phyloP scores from a whole-genome alignment of 1,284 basidiomycete species.

The Lentinus polychrous region DNA sequence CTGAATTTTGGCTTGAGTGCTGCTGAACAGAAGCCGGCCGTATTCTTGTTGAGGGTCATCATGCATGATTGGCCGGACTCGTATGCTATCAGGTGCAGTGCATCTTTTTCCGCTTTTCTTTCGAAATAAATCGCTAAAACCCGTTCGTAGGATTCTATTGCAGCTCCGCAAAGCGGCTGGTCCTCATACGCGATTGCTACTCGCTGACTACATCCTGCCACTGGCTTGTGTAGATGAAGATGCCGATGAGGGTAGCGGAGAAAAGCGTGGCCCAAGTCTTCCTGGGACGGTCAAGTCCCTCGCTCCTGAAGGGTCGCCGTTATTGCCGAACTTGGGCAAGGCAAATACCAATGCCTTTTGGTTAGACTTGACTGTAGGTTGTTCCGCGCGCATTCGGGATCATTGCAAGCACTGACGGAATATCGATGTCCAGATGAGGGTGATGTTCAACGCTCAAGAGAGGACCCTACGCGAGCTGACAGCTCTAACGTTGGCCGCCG shows the following conservation, averaged over 20 bases:
- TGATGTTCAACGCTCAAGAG: slow-evolving; percentile 63
- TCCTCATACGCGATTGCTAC: slow-evolving; percentile 48
- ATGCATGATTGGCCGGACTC: slow-evolving; percentile 72
- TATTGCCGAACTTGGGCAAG: slow-evolving; percentile 64
- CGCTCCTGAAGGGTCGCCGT: slow-evolving; percentile 40
- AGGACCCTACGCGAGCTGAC: slow-evolving; percentile 62
- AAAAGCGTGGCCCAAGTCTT: slow-evolving; percentile 15
- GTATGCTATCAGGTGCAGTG: slow-evolving; percentile 32
- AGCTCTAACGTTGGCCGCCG: slow-evolving; percentile 48
- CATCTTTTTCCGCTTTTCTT: neutral
- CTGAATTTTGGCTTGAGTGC: neutral
- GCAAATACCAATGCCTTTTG: slow-evolving; percentile 66
- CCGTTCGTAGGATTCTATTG: slow-evolving; percentile 25
- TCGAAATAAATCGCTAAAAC: neutral
- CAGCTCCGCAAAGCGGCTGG: slow-evolving; percentile 28
- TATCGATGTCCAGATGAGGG: slow-evolving; percentile 51
- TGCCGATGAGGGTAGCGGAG: slow-evolving; percentile 10
- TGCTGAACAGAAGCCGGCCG: slow-evolving; percentile 29
- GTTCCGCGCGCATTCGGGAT: neutral
- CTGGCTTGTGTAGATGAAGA: slow-evolving; percentile 54
- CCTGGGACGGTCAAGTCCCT: slow-evolving; percentile 21
- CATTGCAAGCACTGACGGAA: slow-evolving; percentile 7
- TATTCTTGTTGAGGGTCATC: slow-evolving; percentile 64
- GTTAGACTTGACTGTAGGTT: slow-evolving; percentile 61
- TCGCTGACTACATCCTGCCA: slow-evolving; percentile 64